Evolutionary conservation across 2,329 filamentous ascomycete genomes (phyloP).

Genomic region (Microsporum ferrugineum): DNA sequence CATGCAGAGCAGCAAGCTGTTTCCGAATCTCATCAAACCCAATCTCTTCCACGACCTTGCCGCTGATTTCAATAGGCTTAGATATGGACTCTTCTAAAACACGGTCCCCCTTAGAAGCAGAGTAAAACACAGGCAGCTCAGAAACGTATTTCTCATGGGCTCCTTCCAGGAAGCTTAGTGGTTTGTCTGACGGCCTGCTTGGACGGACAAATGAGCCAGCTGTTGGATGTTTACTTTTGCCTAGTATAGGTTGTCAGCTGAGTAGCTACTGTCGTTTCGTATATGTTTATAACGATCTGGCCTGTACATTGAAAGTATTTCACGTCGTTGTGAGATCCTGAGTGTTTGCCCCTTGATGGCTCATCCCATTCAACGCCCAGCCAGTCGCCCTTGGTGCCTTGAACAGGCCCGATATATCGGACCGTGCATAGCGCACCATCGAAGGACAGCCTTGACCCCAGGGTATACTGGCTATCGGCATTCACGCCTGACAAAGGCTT

Average conservation of each 20-base stretch:
- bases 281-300: not conserved
- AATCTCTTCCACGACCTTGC: conserved; percentile 82
- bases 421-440: conserved; percentile 70
- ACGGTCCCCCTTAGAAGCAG: not conserved
- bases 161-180: conserved; percentile 66
- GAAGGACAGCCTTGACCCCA: conserved; percentile 71
- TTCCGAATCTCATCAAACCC: conserved; percentile 87
- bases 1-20: conserved; percentile 63
- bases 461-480: conserved; percentile 4
- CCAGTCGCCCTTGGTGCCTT: conserved; percentile 68
- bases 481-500: not conserved
- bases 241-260: conserved; percentile 31
- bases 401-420: conserved; percentile 66
- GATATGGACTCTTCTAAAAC: not conserved
- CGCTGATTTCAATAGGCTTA: conserved; percentile 57
- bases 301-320: conserved; percentile 69
- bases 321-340: conserved; percentile 66
- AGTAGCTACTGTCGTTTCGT: not conserved
- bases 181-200: conserved; percentile 54
- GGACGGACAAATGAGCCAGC: conserved; percentile 82
- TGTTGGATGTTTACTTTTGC: conserved; percentile 51
- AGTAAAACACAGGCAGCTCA: conserved; percentile 28
- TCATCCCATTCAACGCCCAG: conserved; percentile 97
- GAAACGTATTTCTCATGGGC: conserved; percentile 74
- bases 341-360: conserved; percentile 71